Base-by-base conservation (phyloP, 805 yeast genomes). In the Lipomyces yamadae region DNA sequence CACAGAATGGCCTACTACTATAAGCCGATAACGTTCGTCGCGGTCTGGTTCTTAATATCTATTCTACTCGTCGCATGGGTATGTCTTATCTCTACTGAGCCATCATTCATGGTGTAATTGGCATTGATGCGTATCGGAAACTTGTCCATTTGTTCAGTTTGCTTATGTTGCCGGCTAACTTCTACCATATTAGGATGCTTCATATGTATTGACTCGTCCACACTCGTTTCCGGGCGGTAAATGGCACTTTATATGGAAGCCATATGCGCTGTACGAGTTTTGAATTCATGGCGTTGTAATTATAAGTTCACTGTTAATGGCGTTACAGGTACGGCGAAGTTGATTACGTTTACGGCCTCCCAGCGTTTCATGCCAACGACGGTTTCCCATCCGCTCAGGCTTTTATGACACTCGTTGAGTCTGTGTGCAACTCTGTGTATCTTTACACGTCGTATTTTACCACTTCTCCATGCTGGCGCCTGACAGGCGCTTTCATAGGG, bases 201-300 rank as follows among this genome's bases (percentile, higher is more conserved):
- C 65, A 4, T 68, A 68, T 33, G 52, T 68, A 6, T 55, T 68
- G 5, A n/a, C 48, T 8, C 60, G 71, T 13, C 71, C 71, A 29
- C 63, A 66, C 39, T 68, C 71, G 42, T 53, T 68, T 58, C 71
- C 71, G 4, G 71, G 71, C 60, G 71, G 71, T 2, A 63, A 61
- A 37, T 60, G 65, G 54, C 70, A 68, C 53, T 53, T 55, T 50
- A 5, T 68, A 37, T 68, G 71, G 71, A 58, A 60, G 54, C 71
- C 71, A 13, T 68, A 68, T 35, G 70, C 67, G 10, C 60, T 65
- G 70, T 67, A 65, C 2, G 70, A 45, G 7, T 10, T 11, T 45
- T 45, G 34, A 42, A 24, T 18, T 15, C 32, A 8, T 42, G 34
- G 10, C 18, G 6, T 32, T 10, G 37, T 33, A 29, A 2, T 33